phyloP scores from a whole-genome alignment of 2,329 filamentous ascomycete species.

The Phialemoniopsis sp. region DNA sequence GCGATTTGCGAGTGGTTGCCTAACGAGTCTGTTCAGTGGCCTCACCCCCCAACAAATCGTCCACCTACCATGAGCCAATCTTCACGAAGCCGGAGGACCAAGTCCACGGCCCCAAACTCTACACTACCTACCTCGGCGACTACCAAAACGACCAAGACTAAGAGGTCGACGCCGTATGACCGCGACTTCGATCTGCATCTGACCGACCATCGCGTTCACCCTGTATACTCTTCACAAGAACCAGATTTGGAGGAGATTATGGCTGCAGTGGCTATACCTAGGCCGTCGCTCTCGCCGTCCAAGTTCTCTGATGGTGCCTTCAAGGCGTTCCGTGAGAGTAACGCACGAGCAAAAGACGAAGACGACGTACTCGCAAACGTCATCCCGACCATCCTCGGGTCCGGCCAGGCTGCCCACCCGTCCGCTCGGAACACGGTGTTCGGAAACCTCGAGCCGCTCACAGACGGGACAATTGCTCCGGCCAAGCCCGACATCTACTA shows the following conservation, averaged over 20 bases:
- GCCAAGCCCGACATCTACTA: slow-evolving; percentile 26
- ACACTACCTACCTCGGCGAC: slow-evolving; percentile 4
- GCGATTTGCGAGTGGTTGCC: neutral
- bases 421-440: slow-evolving; percentile 22
- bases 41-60: neutral
- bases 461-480: slow-evolving; percentile 18
- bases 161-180: slow-evolving; percentile 21
- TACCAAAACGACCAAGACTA: slow-evolving; percentile 13
- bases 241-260: slow-evolving; percentile 25
- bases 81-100: slow-evolving; percentile 7
- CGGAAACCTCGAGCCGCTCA: slow-evolving; percentile 27
- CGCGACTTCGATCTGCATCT: slow-evolving; percentile 29
- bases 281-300: slow-evolving; percentile 29
- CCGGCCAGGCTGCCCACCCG: slow-evolving; percentile 14
- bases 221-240: slow-evolving; percentile 15
- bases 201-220: slow-evolving; percentile 25
- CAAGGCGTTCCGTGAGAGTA: slow-evolving; percentile 18
- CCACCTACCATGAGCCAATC: slow-evolving; percentile 3
- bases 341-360: slow-evolving; percentile 24
- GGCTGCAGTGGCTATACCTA: slow-evolving; percentile 16
- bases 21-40: slow-evolving; percentile 2
- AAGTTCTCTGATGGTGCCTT: slow-evolving; percentile 22
- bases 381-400: slow-evolving; percentile 23
- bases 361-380: slow-evolving; percentile 23
- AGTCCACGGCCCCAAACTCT: slow-evolving; percentile 13